Evolutionary conservation across 2,329 filamentous ascomycete species (phyloP), one percentile per base, ranked within the genome.

Genomic region (Aspergillus cejpii): DNA sequence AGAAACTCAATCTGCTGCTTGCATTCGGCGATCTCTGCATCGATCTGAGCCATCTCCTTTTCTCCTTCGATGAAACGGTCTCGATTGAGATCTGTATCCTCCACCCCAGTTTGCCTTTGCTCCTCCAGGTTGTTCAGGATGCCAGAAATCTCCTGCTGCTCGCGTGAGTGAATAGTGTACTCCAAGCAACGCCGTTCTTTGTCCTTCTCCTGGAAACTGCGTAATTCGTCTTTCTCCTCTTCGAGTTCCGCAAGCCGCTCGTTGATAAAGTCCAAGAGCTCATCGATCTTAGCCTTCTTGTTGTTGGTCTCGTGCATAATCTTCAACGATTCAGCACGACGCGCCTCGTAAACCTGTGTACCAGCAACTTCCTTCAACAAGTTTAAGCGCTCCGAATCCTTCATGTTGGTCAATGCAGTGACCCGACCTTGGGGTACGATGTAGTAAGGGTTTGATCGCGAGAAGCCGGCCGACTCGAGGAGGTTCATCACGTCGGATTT

Each of bases 391-490:
- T 96, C 90, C 1, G 83, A 82, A 65, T 98, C 92, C 68, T 96
- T 96, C 92, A 98, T 98, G 65, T 97, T 98, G 36, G 92, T 98
- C 61, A 98, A 75, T 19, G 88, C 84, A 0, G 92, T 97, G 48
- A 98, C 90, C 62, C 92, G 88, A 43, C 92, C 92, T 66, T 98
- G 92, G 0, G 94, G 92, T 1, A 98, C 94, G 58, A 98, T 98
- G 67, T 98, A 98, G 75, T 97, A 98, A 20, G 92, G 92, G 65
- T 98, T 98, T 45, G 90, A 95, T 54, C 89, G 83, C 49, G 91
- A 97, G 68, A 98, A 97, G 15, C 92, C 92, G 11, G 92, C 92
- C 6, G 89, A 94, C 66, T 98, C 92, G 33, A 98, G 78, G 28
- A 98, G 78, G 65, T 95, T 94, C 75, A 94, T 86, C 48, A 98